These are phyloP conservation scores for Ustilago hordei DNA, from an alignment of 1,284 basidiomycete genomes.

Conservation along the genomic window DNA sequence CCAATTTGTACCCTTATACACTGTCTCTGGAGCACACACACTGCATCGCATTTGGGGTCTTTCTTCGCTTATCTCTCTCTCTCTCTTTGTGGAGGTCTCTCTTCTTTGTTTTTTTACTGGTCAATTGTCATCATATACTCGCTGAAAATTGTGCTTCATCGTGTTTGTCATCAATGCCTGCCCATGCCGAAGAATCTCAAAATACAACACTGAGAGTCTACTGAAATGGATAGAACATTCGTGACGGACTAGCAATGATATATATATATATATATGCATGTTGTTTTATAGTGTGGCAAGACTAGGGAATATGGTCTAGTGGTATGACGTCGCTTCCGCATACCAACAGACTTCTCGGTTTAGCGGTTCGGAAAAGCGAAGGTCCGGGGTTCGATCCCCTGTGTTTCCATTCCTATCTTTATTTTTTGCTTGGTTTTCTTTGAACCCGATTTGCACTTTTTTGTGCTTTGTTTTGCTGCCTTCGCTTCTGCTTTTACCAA, in stretches of 20 bases:
- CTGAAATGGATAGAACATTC: too few relatives aligned
- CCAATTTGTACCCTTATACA: slow-evolving; percentile 53
- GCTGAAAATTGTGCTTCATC: slow-evolving; percentile 11
- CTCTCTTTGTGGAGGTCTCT: neutral
- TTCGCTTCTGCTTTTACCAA: too few relatives aligned
- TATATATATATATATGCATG: slow-evolving; percentile 9
- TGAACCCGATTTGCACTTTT: neutral
- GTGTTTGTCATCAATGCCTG: neutral
- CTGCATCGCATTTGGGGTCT: slow-evolving; percentile 31
- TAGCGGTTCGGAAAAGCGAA: slow-evolving; percentile 45
- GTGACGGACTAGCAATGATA: too few relatives aligned
- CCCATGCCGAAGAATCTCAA: too few relatives aligned
- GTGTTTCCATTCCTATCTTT: slow-evolving; percentile 52
- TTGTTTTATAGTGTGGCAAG: neutral
- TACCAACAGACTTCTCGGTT: slow-evolving; percentile 11
- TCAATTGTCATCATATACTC: slow-evolving; percentile 38
- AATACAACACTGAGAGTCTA: too few relatives aligned
- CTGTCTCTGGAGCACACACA: slow-evolving; percentile 36
- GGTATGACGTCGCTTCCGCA: slow-evolving; percentile 59
- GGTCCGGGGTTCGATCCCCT: slow-evolving; percentile 59
- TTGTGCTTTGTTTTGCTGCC: neutral
- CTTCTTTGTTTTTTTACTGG: neutral
- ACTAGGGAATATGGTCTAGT: slow-evolving; percentile 56
- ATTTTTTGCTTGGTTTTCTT: slow-evolving; percentile 14
- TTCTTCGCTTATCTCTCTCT: slow-evolving; percentile 17